phyloP scores from a whole-genome alignment of 495 filamentous ascomycete species.

The Oidiodendron maius region DNA sequence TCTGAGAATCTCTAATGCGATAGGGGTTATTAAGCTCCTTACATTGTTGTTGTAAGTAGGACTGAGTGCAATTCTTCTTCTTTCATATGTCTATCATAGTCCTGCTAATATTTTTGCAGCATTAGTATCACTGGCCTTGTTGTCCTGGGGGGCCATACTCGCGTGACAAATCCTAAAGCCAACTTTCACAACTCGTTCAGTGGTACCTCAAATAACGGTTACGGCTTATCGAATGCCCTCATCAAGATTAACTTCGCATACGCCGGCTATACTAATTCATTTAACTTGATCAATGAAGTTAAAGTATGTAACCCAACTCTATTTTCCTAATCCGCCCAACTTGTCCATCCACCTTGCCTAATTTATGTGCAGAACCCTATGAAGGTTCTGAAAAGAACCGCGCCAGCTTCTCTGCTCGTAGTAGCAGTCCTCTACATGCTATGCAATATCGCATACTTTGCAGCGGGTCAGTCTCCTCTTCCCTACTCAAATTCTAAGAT shows the following conservation, averaged over 20 bases:
- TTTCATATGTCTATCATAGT: neutral
- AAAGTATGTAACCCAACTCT: conserved; percentile 33
- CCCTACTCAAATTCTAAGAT: neutral
- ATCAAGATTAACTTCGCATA: conserved; percentile 62
- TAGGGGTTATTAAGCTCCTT: conserved; percentile 50
- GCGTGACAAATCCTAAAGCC: conserved; percentile 45
- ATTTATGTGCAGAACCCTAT: conserved; percentile 41
- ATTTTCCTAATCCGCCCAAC: neutral
- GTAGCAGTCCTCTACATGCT: conserved; percentile 53
- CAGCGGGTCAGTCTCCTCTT: conserved; percentile 29
- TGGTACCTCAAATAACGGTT: conserved; percentile 42
- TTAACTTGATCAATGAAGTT: conserved; percentile 62
- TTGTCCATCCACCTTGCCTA: neutral
- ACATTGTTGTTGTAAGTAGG: conserved; percentile 44
- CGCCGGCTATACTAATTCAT: conserved; percentile 54
- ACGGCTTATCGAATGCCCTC: conserved; percentile 52
- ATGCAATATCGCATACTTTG: conserved; percentile 58
- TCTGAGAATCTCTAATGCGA: conserved; percentile 45
- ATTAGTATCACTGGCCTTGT: conserved; percentile 55
- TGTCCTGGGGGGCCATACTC: conserved; percentile 51
- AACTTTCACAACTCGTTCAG: conserved; percentile 56
- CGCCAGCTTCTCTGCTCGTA: conserved; percentile 40
- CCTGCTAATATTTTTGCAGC: conserved; percentile 3
- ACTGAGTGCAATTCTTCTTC: neutral
- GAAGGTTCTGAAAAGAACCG: conserved; percentile 48